Evolutionary conservation across 306 rosid species (phyloP).

Genomic region (Glycine soja): DNA sequence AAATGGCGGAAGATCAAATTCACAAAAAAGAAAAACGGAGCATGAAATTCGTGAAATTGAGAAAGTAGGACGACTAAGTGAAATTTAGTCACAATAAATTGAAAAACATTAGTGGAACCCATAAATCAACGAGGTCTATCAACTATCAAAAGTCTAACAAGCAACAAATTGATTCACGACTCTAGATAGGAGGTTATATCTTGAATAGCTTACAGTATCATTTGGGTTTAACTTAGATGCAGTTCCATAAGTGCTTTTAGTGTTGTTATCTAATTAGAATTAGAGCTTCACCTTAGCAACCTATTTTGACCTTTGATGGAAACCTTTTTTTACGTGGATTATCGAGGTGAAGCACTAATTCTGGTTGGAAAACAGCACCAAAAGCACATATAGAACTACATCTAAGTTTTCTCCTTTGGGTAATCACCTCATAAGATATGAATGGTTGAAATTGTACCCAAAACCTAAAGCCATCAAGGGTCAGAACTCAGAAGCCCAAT

Average conservation of each 20-base stretch:
- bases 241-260: neutral
- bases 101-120: too few relatives aligned
- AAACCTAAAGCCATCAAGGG: neutral
- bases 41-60: neutral
- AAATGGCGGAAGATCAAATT: too few relatives aligned
- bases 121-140: neutral
- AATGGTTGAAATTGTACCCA: neutral
- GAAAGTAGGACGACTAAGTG: neutral
- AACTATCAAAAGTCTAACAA: neutral
- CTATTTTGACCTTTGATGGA: neutral
- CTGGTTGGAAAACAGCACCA: neutral
- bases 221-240: neutral
- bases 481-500: constrained; percentile 5
- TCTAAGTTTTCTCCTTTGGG: neutral
- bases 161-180: constrained; percentile 9
- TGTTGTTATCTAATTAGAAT: neutral
- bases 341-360: neutral
- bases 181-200: too few relatives aligned
- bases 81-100: neutral
- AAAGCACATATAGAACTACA: neutral
- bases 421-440: constrained; percentile 29
- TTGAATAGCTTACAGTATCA: constrained; percentile 3
- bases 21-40: too few relatives aligned
- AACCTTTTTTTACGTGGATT: neutral
- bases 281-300: neutral